phyloP scores from a whole-genome alignment of 2,329 filamentous ascomycete species.

The Gnomoniopsis sp. region DNA sequence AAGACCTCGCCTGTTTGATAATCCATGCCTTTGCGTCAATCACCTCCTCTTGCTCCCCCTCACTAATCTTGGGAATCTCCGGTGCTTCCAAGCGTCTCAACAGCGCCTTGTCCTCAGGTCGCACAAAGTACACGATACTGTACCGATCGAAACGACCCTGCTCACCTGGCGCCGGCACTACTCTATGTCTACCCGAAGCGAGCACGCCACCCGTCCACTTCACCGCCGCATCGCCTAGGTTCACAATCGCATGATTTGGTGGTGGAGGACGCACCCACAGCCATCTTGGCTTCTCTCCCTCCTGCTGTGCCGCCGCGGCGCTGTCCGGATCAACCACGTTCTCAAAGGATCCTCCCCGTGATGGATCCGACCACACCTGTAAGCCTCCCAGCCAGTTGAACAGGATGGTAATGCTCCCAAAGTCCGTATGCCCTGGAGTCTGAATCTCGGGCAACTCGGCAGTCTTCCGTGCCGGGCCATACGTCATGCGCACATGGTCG shows the following conservation, averaged over 20 bases:
- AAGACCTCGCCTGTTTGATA: conserved; percentile 1
- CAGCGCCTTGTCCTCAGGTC: conserved; percentile 19
- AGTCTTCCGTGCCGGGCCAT: conserved; percentile 12
- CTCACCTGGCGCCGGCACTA: conserved; percentile 26
- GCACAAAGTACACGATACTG: conserved; percentile 20
- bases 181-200: conserved; percentile 31
- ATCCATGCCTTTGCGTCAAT: conserved; percentile 19
- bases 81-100: conserved; percentile 15
- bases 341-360: conserved; percentile 12
- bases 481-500: conserved; percentile 19
- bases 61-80: conserved; percentile 12
- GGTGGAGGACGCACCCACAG: conserved; percentile 31
- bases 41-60: conserved; percentile 9
- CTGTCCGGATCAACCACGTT: conserved; percentile 15
- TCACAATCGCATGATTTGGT: conserved; percentile 31
- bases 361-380: conserved; percentile 27
- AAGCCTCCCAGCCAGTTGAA: conserved; percentile 37
- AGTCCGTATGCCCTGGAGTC: conserved; percentile 32
- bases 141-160: conserved; percentile 17
- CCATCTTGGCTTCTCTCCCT: conserved; percentile 22
- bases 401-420: conserved; percentile 34
- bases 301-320: not conserved
- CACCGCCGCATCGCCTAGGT: conserved; percentile 34
- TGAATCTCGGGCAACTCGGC: conserved; percentile 17
- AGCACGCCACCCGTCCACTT: conserved; percentile 31